Evolutionary conservation across 441 rosid genomes (phyloP).

Genomic region (Populus hybrid): DNA sequence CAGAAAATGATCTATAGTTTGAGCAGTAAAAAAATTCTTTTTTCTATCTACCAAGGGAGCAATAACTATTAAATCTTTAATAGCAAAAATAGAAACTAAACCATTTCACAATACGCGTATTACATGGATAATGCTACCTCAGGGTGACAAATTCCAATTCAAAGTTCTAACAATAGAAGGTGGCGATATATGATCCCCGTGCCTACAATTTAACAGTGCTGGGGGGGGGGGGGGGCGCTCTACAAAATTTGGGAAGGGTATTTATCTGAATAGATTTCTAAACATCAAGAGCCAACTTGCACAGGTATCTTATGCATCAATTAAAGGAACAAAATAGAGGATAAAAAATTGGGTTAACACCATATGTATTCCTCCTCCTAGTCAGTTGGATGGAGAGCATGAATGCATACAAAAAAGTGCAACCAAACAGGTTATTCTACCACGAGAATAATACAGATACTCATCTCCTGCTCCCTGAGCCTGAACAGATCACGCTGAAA

Average conservation of each 20-base stretch:
- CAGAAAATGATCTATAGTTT: not conserved
- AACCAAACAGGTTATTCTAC: not conserved
- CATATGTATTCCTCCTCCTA: not conserved
- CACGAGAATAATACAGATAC: not conserved
- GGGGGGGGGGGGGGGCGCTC: too few species aligned
- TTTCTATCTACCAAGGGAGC: too few species aligned
- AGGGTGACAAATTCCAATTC: not conserved
- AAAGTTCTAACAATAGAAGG: not conserved
- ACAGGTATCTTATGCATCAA: not conserved
- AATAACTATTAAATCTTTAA: not conserved
- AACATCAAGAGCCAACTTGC: not conserved
- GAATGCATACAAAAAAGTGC: slow-evolving; percentile 2
- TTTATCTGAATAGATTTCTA: not conserved
- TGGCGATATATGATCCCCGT: not conserved
- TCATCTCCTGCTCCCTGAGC: not conserved
- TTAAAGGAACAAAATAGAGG: not conserved
- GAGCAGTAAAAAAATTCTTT: not conserved
- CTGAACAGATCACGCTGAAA: slow-evolving; percentile 16
- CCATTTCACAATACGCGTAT: not conserved
- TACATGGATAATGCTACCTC: not conserved
- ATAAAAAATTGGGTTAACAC: not conserved
- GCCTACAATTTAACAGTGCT: not conserved
- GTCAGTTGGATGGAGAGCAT: not conserved
- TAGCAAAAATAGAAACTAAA: not conserved
- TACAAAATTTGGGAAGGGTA: not conserved